Conservation (phyloP, 208 protist genomes). For the Angomonas deanei region DNA sequence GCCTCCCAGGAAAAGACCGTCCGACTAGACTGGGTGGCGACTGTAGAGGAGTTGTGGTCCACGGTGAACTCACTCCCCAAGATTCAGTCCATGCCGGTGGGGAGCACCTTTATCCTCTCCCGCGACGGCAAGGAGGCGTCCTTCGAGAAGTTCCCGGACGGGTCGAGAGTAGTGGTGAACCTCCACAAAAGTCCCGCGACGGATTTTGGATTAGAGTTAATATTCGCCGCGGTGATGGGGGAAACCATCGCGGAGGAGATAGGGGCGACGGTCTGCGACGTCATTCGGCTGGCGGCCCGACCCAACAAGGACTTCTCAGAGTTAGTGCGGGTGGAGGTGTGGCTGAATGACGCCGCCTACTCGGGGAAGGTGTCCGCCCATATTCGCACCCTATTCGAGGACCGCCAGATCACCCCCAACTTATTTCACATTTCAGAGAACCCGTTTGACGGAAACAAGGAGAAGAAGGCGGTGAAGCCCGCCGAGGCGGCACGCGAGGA, state of each 20-base stretch:
- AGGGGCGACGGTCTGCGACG: constrained; percentile 73
- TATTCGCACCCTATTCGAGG: constrained; percentile 42
- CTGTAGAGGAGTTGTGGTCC: constrained; percentile 87
- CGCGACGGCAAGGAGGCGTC: constrained; percentile 80
- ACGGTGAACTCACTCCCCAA: constrained; percentile 86
- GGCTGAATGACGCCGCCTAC: constrained; percentile 73
- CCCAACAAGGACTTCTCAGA: constrained; percentile 60
- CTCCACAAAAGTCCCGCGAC: constrained; percentile 52
- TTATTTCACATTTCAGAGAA: constrained; percentile 56
- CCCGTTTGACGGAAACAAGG: constrained; percentile 30
- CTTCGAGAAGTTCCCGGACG: constrained; percentile 85
- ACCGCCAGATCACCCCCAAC: constrained; percentile 32
- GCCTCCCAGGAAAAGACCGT: constrained; percentile 62
- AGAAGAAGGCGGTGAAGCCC: neutral
- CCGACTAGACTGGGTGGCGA: constrained; percentile 76
- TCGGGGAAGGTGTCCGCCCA: constrained; percentile 39
- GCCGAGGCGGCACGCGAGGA: neutral
- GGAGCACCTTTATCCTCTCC: constrained; percentile 79
- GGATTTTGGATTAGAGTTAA: constrained; percentile 55
- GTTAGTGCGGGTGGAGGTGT: constrained; percentile 77
- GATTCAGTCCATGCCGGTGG: constrained; percentile 70
- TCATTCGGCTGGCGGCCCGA: constrained; percentile 68
- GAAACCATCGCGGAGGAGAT: constrained; percentile 56
- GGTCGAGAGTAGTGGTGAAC: constrained; percentile 71
- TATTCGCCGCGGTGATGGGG: constrained; percentile 69